phyloP scores from a whole-genome alignment of 2,329 filamentous ascomycete genomes.

The Diatrype stigma region DNA sequence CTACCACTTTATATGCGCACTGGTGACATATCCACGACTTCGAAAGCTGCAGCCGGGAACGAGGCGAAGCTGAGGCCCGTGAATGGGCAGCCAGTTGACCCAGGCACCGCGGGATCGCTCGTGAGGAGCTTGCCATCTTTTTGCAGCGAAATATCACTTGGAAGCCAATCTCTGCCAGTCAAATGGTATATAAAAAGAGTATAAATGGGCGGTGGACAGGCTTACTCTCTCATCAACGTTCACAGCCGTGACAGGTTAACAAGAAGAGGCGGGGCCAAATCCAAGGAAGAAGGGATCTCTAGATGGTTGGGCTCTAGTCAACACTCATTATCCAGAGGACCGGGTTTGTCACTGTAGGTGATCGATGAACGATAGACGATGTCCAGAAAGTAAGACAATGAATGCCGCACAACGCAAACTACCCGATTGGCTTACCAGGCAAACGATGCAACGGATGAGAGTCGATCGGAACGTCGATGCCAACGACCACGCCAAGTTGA shows the following conservation, averaged over 20 bases:
- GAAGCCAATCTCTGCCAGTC: constrained; percentile 2
- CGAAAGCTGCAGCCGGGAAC: constrained; percentile 11
- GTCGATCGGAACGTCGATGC: no score
- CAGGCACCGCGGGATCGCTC: constrained; percentile 22
- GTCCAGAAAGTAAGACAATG: no score
- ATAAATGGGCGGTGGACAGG: background rate
- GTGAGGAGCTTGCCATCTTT: constrained; percentile 23
- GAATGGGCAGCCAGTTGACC: constrained; percentile 25
- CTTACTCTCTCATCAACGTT: background rate
- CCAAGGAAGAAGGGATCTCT: no score
- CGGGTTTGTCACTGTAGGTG: background rate
- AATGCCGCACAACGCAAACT: no score
- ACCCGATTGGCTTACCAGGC: no score
- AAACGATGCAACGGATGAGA: no score
- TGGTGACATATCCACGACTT: constrained; percentile 18
- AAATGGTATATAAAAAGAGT: background rate
- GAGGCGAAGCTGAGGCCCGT: constrained; percentile 16
- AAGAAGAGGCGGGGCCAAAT: background rate
- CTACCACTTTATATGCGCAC: constrained; percentile 12
- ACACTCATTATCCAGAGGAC: background rate
- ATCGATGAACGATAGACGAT: no score
- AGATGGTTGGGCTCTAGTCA: background rate
- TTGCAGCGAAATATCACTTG: constrained; percentile 1
- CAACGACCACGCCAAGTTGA: no score
- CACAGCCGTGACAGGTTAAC: background rate